Evolutionary conservation across 2,329 filamentous ascomycete genomes (phyloP).

Genomic region (Orbilia quercus): DNA sequence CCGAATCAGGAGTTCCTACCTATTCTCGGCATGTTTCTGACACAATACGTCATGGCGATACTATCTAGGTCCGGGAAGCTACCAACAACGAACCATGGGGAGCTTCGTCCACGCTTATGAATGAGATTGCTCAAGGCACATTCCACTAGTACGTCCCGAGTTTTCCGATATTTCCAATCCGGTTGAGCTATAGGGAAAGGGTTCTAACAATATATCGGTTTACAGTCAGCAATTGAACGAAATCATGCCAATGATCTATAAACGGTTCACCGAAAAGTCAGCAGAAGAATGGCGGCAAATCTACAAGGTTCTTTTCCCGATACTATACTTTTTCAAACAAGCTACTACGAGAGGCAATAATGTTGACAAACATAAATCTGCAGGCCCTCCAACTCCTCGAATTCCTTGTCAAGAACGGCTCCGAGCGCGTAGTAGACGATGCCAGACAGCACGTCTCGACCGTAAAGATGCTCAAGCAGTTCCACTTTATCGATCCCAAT

Average conservation of each 20-base stretch:
- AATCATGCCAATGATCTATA: conserved; percentile 99
- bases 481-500: conserved; percentile 95
- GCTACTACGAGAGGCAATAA: not conserved
- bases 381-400: conserved; percentile 88
- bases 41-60: conserved; percentile 49
- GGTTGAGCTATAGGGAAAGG: not conserved
- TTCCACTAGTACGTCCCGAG: conserved; percentile 87
- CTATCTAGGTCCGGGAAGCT: conserved; percentile 84
- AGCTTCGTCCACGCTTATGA: conserved; percentile 83
- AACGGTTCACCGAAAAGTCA: conserved; percentile 96
- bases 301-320: conserved; percentile 97
- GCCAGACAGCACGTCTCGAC: conserved; percentile 93
- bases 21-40: conserved; percentile 15
- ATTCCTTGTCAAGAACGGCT: conserved; percentile 97
- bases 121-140: conserved; percentile 97
- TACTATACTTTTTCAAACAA: conserved; percentile 37
- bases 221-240: conserved; percentile 92
- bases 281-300: conserved; percentile 99
- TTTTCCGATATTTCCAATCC: conserved; percentile 23
- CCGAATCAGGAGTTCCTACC: not conserved
- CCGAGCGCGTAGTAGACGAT: conserved; percentile 96
- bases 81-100: conserved; percentile 99
- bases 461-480: conserved; percentile 97
- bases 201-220: not conserved
- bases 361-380: not conserved